Evolutionary conservation across 140 eudicot species (phyloP), one percentile per base, ranked within the genome.

Genomic region (Bidens hawaiensis): DNA sequence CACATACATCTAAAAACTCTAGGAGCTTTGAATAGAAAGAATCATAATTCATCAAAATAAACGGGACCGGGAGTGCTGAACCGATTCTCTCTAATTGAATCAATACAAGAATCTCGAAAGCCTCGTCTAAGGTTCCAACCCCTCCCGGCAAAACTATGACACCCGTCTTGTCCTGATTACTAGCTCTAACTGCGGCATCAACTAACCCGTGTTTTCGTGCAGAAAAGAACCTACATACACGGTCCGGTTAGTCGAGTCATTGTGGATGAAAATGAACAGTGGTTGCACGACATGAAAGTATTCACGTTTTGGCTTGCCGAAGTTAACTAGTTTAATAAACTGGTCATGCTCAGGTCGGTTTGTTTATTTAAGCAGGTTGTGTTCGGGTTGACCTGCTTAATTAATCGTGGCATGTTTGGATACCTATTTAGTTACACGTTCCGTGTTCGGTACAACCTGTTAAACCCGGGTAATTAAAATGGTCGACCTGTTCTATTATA

Each of bases 141-240:
- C 99, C 99, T 2, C 99, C 96, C 2, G 99, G 99, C 13, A 93
- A 86, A 15, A 69, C 99, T 53, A 93, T 75, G 38, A 87, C 89
- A 22, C 87, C 99, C 5, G 96, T 88, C 52, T 78, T 81, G 50
- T 87, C 96, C 46, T 70, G 48, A 5, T 51, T 41, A 43, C 62
- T 72, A 22, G 68, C 59, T 69, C 98, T 79, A 69, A 91, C 95
- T 1, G 72, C 98, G 26, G 96, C 96, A 75, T 93, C 99, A 51
- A 93, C 99, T 41, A 93, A 67, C 21, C 99, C 99, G 15, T 93
- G 99, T 69, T 93, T 93, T 69, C 99, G 79, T 55, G 99, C 95
- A 45, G 99, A 93, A 67, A 93, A 93, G 51, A 93, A 93, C 79
- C 99, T 91, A 72, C 64, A 74, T 25, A 36, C 16, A 46, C 6